phyloP scores from a whole-genome alignment of 2,329 filamentous ascomycete species.

The Fusarium chlamydosporum region DNA sequence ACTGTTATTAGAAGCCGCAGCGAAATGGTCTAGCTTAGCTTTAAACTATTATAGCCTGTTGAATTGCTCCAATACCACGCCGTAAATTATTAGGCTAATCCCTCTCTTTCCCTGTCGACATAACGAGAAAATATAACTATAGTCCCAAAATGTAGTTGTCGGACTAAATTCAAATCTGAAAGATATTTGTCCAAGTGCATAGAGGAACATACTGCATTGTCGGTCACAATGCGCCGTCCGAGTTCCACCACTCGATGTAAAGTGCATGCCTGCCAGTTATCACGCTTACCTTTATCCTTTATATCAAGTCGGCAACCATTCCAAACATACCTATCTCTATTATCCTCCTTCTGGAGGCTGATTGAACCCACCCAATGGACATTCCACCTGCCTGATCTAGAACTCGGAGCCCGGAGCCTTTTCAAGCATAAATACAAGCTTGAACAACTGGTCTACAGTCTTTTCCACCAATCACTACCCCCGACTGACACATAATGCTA shows the following conservation, averaged over 20 bases:
- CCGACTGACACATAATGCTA: not conserved
- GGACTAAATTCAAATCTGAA: no score
- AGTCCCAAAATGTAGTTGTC: no score
- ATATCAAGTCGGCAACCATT: not conserved
- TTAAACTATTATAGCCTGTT: no score
- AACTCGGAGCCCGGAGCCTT: conserved; percentile 17
- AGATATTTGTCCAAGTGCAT: no score
- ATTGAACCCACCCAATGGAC: not conserved
- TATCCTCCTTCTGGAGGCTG: no score
- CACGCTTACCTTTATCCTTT: not conserved
- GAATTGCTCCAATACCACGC: no score
- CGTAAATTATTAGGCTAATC: no score
- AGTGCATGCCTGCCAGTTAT: not conserved
- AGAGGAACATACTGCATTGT: no score
- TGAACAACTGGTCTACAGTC: not conserved
- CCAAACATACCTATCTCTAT: conserved; percentile 23
- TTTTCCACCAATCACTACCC: conserved; percentile 10
- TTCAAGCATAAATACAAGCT: conserved; percentile 33
- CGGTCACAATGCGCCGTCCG: not conserved
- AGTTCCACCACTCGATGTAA: not conserved
- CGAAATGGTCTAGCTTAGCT: no score
- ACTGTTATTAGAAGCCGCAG: no score
- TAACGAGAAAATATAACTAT: no score
- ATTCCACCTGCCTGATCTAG: conserved; percentile 14
- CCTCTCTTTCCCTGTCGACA: no score